Percentiles rank a stretch among this genome's conserved stretches.
Conservation (phyloP, 2,329 filamentous ascomycete genomes). For the Rhexocercosporidium sp. region DNA sequence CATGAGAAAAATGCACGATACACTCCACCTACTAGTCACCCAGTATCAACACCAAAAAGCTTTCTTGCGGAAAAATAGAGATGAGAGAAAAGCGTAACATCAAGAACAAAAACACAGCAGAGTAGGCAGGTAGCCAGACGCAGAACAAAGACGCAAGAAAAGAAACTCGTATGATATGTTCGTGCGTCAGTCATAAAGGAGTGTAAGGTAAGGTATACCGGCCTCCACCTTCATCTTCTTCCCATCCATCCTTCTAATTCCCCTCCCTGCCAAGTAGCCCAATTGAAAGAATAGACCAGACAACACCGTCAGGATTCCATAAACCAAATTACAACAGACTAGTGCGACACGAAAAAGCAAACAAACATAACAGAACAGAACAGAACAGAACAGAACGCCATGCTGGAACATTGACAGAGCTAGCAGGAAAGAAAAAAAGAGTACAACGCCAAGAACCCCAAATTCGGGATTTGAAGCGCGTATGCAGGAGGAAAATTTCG, state of each 20-base stretch:
- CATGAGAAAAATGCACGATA: neutral
- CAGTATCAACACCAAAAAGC: neutral
- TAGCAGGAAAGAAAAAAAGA: neutral
- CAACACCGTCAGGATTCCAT: neutral
- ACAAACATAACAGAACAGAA: neutral
- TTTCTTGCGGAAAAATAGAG: neutral
- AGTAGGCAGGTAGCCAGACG: conserved; percentile 12
- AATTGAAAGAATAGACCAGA: conserved; percentile 10
- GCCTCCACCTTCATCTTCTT: conserved; percentile 11
- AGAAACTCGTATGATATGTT: conserved; percentile 39
- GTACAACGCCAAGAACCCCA: conserved; percentile 8
- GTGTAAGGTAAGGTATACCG: conserved; percentile 27
- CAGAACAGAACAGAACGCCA: conserved; percentile 11
- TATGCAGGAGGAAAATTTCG: conserved; percentile 12
- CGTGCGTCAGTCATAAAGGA: conserved; percentile 39
- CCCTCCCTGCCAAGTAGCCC: neutral
- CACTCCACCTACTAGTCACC: neutral
- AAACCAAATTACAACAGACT: conserved; percentile 23
- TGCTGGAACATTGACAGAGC: neutral
- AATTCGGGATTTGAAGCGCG: neutral
- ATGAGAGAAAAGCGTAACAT: neutral
- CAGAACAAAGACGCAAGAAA: conserved; percentile 18
- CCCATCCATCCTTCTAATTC: conserved; percentile 9
- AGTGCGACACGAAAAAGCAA: neutral
- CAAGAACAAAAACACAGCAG: conserved; percentile 3